These are phyloP conservation scores for Magnolia kwangsiensis DNA, from an alignment of 164 flowering plant species.

Conservation along the genomic window DNA sequence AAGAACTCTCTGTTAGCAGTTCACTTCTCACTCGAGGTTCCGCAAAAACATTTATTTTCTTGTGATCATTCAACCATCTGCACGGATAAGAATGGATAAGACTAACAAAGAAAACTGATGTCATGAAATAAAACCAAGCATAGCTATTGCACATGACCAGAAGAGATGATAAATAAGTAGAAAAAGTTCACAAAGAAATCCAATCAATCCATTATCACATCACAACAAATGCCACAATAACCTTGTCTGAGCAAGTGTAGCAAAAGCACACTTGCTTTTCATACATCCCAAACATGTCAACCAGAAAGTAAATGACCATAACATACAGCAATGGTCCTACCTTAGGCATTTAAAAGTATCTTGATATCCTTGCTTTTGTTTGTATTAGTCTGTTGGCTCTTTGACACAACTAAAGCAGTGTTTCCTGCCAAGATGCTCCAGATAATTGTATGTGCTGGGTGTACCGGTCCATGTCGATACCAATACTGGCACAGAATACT, in stretches of 20 bases:
- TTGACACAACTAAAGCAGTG: too few species aligned
- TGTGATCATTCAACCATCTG: constrained; percentile 88
- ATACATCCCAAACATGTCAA: neutral
- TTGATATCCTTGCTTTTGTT: too few species aligned
- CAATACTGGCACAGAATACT: too few species aligned
- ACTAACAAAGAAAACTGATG: neutral
- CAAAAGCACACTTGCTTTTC: neutral
- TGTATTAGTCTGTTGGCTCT: too few species aligned
- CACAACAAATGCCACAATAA: constrained; percentile 72
- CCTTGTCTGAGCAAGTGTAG: too few species aligned
- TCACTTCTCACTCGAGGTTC: constrained; percentile 85
- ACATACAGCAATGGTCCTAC: too few species aligned
- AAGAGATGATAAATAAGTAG: neutral
- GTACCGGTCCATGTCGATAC: too few species aligned
- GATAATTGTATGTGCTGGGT: too few species aligned
- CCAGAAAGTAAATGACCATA: neutral
- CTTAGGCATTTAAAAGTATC: too few species aligned
- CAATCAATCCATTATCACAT: neutral
- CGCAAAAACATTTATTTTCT: constrained; percentile 61
- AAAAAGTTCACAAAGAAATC: neutral
- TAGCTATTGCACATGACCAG: neutral
- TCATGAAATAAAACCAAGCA: neutral
- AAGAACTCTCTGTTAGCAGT: constrained; percentile 68
- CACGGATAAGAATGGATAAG: neutral
- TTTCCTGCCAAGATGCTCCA: too few species aligned